phyloP scores from a whole-genome alignment of 202 grass and related monocot genomes.

The Digitaria exilis region DNA sequence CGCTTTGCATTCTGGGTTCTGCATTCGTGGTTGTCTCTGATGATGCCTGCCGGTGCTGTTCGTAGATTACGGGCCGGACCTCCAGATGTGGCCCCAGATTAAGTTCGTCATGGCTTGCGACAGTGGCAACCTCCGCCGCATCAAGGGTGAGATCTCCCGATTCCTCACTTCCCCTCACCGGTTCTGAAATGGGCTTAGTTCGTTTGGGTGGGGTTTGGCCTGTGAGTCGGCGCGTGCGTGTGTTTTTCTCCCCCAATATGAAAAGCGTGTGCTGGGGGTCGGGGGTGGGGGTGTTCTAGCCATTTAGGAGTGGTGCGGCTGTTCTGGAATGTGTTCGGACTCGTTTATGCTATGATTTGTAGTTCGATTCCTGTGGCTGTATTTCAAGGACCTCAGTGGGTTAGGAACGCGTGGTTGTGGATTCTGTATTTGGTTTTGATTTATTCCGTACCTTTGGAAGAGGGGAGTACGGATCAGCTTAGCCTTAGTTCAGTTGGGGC shows the following conservation, averaged over 20 bases:
- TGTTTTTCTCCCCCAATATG: no score
- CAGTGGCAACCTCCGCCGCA: conserved; percentile 16
- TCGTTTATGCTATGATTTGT: neutral
- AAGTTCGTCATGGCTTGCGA: conserved; percentile 28
- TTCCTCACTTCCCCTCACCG: neutral
- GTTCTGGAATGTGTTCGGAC: no score
- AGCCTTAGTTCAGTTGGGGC: neutral
- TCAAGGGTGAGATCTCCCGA: conserved; percentile 22
- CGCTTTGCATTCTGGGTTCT: neutral
- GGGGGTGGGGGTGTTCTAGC: no score
- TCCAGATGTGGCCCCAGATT: neutral
- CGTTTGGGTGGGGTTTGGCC: no score
- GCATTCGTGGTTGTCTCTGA: neutral
- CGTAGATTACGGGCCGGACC: neutral
- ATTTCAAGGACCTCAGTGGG: neutral
- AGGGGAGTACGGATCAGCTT: neutral
- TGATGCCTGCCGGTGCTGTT: neutral
- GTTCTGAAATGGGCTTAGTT: neutral
- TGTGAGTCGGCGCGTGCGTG: no score
- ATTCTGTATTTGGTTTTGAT: neutral
- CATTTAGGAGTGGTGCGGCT: neutral
- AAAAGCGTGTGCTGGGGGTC: no score
- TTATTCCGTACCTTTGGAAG: neutral
- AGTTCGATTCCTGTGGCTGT: neutral
- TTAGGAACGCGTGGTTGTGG: neutral